A percentile compares a stretch with the other conserved stretches of the same genome.
These are phyloP conservation scores for Myriosclerotinia scirpicola DNA, from an alignment of 2,329 filamentous ascomycete genomes.

Conservation along the genomic window DNA sequence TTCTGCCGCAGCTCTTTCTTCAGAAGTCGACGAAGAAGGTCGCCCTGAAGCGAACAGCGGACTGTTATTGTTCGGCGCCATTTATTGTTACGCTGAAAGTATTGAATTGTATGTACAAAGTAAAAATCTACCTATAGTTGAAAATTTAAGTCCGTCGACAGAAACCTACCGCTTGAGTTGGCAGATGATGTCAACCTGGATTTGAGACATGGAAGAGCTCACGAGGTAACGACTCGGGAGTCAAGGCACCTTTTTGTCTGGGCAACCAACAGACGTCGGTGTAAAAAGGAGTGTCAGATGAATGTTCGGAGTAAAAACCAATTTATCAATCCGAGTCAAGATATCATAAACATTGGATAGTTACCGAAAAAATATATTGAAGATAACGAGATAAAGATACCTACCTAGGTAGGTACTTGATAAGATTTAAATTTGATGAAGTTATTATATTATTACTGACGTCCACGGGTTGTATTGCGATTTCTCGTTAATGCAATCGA, in stretches of 20 bases:
- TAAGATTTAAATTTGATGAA: neutral
- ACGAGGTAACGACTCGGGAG: slow-evolving; percentile 1
- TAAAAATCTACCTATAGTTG: neutral
- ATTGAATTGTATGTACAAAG: slow-evolving; percentile 2
- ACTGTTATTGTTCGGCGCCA: slow-evolving; percentile 32
- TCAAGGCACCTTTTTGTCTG: slow-evolving; percentile 18
- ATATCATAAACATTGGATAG: neutral
- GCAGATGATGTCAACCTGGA: slow-evolving; percentile 6
- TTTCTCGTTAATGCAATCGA: slow-evolving; percentile 7
- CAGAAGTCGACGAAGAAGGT: slow-evolving; percentile 56
- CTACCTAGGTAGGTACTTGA: neutral
- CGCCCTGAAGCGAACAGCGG: slow-evolving; percentile 43
- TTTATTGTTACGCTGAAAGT: slow-evolving; percentile 15
- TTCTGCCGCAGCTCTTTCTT: slow-evolving; percentile 52
- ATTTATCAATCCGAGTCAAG: neutral
- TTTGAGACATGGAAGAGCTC: slow-evolving; percentile 18
- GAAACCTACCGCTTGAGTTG: slow-evolving; percentile 12
- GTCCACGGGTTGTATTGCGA: neutral
- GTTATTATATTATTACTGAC: neutral
- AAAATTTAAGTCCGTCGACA: neutral
- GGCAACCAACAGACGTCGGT: slow-evolving; percentile 21
- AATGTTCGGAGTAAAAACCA: slow-evolving; percentile 6
- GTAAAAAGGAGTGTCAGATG: slow-evolving; percentile 14
- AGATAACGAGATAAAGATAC: neutral
- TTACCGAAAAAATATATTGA: neutral